phyloP scores from a whole-genome alignment of 768 basidiomycete genomes.

The Strobilomyces dryophilus region DNA sequence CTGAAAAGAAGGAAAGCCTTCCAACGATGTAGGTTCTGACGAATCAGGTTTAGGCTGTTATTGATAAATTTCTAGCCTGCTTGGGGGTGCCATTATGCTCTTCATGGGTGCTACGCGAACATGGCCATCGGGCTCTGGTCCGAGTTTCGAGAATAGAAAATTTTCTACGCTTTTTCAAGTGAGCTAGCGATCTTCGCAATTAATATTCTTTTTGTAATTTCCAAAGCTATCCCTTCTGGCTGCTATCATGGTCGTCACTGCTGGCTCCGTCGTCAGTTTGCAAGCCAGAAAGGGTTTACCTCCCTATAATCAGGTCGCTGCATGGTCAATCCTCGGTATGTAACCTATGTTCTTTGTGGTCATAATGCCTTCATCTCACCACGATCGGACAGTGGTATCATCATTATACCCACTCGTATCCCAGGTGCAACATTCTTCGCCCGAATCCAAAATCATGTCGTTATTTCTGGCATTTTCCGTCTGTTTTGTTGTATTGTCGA shows the following conservation, averaged over 20 bases:
- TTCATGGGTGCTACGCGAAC: slow-evolving; percentile 27
- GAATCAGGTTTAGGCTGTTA: not conserved
- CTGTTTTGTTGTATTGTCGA: slow-evolving; percentile 75
- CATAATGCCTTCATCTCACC: not conserved
- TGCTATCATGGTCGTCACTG: slow-evolving; percentile 49
- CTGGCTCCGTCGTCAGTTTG: slow-evolving; percentile 54
- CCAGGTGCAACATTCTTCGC: slow-evolving; percentile 32
- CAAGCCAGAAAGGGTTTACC: slow-evolving; percentile 68
- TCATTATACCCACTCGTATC: slow-evolving; percentile 49
- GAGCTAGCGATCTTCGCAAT: not conserved
- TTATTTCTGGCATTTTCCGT: slow-evolving; percentile 72
- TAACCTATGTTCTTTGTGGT: not conserved
- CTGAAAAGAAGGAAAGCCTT: slow-evolving; percentile 67
- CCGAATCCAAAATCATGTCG: slow-evolving; percentile 49
- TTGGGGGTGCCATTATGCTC: slow-evolving; percentile 47
- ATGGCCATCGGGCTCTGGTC: slow-evolving; percentile 3
- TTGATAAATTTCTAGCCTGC: slow-evolving; percentile 33
- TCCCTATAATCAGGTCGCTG: slow-evolving; percentile 48
- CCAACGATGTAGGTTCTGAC: slow-evolving; percentile 49
- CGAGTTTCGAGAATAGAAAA: not conserved
- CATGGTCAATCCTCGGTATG: slow-evolving; percentile 66
- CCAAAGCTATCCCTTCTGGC: slow-evolving; percentile 43
- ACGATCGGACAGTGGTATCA: slow-evolving; percentile 45
- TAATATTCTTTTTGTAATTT: not conserved
- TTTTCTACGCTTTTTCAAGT: slow-evolving; percentile 23